Evolutionary conservation across 2,329 filamentous ascomycete genomes (phyloP), one percentile per base, ranked within the genome.

Genomic region (Aspergillus sclerotialis): DNA sequence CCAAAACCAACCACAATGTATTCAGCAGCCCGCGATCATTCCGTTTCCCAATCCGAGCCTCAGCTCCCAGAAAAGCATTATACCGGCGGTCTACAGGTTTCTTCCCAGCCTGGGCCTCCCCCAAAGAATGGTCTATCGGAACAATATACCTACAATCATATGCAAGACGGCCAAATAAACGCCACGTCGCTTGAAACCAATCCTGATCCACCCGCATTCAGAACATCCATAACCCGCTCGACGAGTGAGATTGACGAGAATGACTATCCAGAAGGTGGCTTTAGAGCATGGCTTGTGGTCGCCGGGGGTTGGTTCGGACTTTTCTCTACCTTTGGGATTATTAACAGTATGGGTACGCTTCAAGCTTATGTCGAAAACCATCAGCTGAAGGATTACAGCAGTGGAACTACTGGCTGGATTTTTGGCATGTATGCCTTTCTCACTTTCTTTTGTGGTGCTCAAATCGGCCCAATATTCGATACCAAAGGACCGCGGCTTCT

Each of bases 241-340:
- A n/a, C n/a, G n/a, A n/a, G n/a, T n/a, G n/a, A n/a, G n/a, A n/a
- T n/a, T n/a, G n/a, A n/a, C n/a, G n/a, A n/a, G n/a, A n/a, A n/a
- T n/a, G 25, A 12, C n/a, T 39, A 40, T 12, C 40, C 37, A 9
- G 43, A 40, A 36, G 45, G 45, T 7, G 45, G 65, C 2, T 39
- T 50, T 6, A 43, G 47, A 9, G 64, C 64, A 28, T 65, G 61
- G 59, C 48, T 61, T 2, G 63, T 67, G 5, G 61, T 65, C 7
- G 30, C 56, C 0, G 62, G 62, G 1, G 58, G 53, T 28, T 55
- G 59, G 37, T 60, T 41, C 38, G 57, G 14, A 42, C 56, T 40
- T 44, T 53, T 30, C 48, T 43, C 46, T 5, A 38, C 55, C 0
- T 58, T 66, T 15, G 63, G 63, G 4, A 48, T 65, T 29, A 54